Evolutionary conservation across 2,329 filamentous ascomycete species (phyloP).

Genomic region (Pestalotiopsis sp.): DNA sequence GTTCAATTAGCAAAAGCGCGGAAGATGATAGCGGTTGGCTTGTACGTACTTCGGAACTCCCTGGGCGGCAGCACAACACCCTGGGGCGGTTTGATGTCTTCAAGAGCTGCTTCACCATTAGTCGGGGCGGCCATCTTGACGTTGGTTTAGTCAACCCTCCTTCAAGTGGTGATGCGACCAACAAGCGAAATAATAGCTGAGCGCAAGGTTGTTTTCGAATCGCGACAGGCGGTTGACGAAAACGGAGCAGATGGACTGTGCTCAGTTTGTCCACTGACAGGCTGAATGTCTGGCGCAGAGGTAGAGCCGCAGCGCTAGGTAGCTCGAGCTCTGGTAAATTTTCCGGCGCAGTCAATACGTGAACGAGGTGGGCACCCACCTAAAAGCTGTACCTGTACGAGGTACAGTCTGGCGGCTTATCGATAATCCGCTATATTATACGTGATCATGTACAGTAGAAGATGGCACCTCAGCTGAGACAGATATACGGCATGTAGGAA

Average conservation of each 20-base stretch:
- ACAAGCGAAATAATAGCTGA: not conserved
- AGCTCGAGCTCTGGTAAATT: not conserved
- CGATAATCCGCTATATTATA: slow-evolving; percentile 1
- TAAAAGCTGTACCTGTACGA: no score
- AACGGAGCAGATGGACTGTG: not conserved
- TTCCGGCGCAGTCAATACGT: not conserved
- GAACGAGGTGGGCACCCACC: not conserved
- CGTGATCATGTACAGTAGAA: not conserved
- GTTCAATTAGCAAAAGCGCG: slow-evolving; percentile 32
- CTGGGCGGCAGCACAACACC: slow-evolving; percentile 88
- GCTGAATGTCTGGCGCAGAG: not conserved
- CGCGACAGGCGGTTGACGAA: slow-evolving; percentile 1
- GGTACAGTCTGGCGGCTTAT: not conserved
- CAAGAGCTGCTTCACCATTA: slow-evolving; percentile 57
- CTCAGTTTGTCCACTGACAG: not conserved
- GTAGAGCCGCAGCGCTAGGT: not conserved
- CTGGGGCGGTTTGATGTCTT: slow-evolving; percentile 75
- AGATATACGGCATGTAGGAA: not conserved
- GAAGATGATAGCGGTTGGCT: not conserved
- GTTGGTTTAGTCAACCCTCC: slow-evolving; percentile 21
- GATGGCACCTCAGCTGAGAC: no score
- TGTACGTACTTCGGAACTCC: slow-evolving; percentile 66
- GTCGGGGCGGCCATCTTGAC: slow-evolving; percentile 39
- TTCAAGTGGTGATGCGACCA: slow-evolving; percentile 8
- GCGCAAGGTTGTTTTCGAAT: not conserved